phyloP scores from a whole-genome alignment of 352 stramenopile genomes.

The Globisporangium iwayamae region DNA sequence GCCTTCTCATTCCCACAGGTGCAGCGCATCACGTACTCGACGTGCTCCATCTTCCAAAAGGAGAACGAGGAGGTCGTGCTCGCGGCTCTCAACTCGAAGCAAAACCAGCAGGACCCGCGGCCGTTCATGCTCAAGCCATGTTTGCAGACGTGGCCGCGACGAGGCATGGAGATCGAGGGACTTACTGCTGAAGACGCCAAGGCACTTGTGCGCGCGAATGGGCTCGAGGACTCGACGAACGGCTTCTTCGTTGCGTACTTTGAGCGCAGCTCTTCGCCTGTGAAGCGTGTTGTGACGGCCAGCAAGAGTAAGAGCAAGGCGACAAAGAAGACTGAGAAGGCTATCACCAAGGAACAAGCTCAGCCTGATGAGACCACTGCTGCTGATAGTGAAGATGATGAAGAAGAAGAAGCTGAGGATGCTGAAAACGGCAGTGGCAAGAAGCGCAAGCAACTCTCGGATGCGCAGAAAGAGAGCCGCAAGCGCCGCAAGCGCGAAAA shows the following conservation, averaged over 20 bases:
- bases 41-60: conserved; percentile 94
- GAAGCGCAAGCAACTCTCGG: conserved; percentile 66
- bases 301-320: neutral
- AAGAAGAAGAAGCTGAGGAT: neutral
- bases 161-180: conserved; percentile 55
- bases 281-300: neutral
- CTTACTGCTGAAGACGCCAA: conserved; percentile 60
- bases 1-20: conserved; percentile 94
- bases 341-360: conserved; percentile 1
- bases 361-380: conserved; percentile 3
- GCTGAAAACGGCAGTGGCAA: conserved; percentile 14
- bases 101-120: conserved; percentile 37
- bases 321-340: neutral
- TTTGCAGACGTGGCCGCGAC: conserved; percentile 69
- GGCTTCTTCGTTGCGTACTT: conserved; percentile 98
- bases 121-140: conserved; percentile 68
- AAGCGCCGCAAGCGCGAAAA: conserved; percentile 76
- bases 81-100: conserved; percentile 70
- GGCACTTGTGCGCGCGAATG: conserved; percentile 90
- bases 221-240: conserved; percentile 92
- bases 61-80: conserved; percentile 96
- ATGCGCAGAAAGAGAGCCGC: conserved; percentile 63
- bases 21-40: conserved; percentile 95
- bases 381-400: neutral
- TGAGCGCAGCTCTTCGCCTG: conserved; percentile 44